A percentile compares a stretch with the other conserved stretches of the same genome.
Evolutionary conservation across 805 yeast genomes (phyloP).

Genomic region (Metschnikowia matae): DNA sequence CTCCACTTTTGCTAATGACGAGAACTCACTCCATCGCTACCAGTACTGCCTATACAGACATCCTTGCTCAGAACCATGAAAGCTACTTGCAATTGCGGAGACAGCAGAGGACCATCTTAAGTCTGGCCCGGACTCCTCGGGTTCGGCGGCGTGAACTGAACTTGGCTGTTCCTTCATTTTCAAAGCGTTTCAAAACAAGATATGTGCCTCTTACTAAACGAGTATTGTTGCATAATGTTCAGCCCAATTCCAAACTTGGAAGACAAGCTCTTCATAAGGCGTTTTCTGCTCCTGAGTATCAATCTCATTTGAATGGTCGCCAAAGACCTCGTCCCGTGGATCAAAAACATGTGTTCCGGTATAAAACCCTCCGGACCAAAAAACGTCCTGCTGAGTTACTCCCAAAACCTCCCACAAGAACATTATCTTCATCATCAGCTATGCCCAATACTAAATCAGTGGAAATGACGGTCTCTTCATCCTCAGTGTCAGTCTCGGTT

Average conservation of each 20-base stretch:
- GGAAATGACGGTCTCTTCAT: background rate
- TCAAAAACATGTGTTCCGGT: background rate
- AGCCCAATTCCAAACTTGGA: background rate
- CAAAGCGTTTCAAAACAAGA: conserved; percentile 8
- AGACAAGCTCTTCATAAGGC: background rate
- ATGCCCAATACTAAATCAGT: background rate
- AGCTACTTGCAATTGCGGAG: conserved; percentile 8
- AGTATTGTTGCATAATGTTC: background rate
- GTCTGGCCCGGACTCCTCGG: conserved; percentile 7
- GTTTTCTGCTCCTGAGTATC: background rate
- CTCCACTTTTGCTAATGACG: conserved; percentile 8
- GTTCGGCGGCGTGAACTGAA: conserved; percentile 5
- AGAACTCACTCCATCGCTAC: conserved; percentile 10
- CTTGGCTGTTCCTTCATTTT: background rate
- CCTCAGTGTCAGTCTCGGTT: background rate
- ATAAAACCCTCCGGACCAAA: conserved; percentile 1
- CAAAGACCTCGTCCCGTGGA: background rate
- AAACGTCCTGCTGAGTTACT: conserved; percentile 1
- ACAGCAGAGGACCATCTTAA: conserved; percentile 6
- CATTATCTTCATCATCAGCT: no score
- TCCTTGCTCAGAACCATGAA: conserved; percentile 6
- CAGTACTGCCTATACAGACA: conserved; percentile 8
- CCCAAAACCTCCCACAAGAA: background rate
- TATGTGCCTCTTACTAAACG: conserved; percentile 6
- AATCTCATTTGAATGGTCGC: background rate